These are phyloP conservation scores for Hanseniaspora lachancei DNA, from an alignment of 805 yeast species.

Conservation along the genomic window DNA sequence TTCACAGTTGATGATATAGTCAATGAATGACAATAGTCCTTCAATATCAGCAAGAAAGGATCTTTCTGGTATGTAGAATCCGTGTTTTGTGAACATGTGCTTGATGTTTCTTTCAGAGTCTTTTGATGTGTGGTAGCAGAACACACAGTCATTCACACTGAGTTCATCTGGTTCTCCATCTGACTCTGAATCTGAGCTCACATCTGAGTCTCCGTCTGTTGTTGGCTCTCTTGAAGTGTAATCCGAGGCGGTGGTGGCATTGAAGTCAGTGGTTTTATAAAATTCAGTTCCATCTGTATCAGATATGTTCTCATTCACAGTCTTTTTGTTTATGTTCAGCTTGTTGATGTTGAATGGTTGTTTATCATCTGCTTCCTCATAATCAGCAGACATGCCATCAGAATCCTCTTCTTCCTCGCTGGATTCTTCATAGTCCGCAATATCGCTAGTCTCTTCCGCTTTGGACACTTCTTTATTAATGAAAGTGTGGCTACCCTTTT, in stretches of 20 bases:
- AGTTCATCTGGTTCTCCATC: conserved; percentile 25
- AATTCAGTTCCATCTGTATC: conserved; percentile 13
- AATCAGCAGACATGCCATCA: not conserved
- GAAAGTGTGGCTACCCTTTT: not conserved
- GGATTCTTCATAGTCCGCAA: conserved; percentile 12
- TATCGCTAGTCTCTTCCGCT: conserved; percentile 9
- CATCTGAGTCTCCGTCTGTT: conserved; percentile 16
- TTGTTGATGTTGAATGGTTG: not conserved
- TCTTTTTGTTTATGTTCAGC: not conserved
- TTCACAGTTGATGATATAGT: conserved; percentile 71
- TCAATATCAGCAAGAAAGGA: conserved; percentile 50
- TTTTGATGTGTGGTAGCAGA: conserved; percentile 41
- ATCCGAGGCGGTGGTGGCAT: conserved; percentile 29
- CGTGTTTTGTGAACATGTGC: conserved; percentile 72
- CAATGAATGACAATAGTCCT: conserved; percentile 64
- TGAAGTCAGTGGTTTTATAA: conserved; percentile 26
- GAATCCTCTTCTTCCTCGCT: not conserved
- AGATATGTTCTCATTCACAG: not conserved
- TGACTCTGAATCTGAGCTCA: conserved; percentile 15
- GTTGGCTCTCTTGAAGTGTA: conserved; percentile 27
- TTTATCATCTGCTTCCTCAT: not conserved
- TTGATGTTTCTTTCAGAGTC: conserved; percentile 47
- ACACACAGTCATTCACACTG: conserved; percentile 41
- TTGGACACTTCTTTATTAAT: not conserved
- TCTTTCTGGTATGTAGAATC: conserved; percentile 77